phyloP scores from a whole-genome alignment of 2,329 filamentous ascomycete species.

The Alternaria arbusti region DNA sequence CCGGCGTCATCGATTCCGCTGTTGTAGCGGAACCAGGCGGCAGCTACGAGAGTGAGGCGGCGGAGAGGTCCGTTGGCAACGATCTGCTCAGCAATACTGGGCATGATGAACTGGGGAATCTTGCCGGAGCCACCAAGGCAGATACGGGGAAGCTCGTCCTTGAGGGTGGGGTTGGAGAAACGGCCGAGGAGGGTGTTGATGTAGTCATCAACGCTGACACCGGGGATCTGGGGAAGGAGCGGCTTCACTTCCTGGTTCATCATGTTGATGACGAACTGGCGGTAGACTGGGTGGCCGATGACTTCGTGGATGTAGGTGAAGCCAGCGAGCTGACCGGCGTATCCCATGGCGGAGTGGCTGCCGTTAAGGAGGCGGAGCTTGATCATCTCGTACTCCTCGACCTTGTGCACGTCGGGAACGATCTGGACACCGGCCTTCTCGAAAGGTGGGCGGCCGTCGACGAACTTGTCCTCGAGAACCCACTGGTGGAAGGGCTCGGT shows the following conservation, averaged over 20 bases:
- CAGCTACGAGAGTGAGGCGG: constrained; percentile 32
- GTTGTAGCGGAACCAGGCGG: constrained; percentile 39
- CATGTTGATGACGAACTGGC: constrained; percentile 37
- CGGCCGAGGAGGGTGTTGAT: constrained; percentile 32
- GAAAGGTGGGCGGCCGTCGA: constrained; percentile 35
- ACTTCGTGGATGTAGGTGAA: constrained; percentile 39
- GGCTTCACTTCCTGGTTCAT: constrained; percentile 40
- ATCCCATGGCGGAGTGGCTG: constrained; percentile 37
- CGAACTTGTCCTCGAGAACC: constrained; percentile 40
- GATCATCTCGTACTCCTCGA: constrained; percentile 38
- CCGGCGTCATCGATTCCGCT: constrained; percentile 32
- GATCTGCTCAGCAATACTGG: constrained; percentile 38
- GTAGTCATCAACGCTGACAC: constrained; percentile 36
- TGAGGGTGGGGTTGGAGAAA: constrained; percentile 38
- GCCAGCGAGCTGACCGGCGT: constrained; percentile 32
- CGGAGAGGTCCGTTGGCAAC: constrained; percentile 29
- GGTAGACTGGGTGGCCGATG: constrained; percentile 29
- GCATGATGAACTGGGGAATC: constrained; percentile 41
- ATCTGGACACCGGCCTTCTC: constrained; percentile 41
- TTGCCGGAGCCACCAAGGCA: constrained; percentile 40
- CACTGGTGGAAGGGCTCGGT: constrained; percentile 39
- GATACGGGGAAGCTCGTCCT: constrained; percentile 38
- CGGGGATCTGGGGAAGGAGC: constrained; percentile 34
- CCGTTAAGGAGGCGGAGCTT: constrained; percentile 39
- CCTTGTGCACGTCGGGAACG: constrained; percentile 32